These are phyloP conservation scores for Pyrus betulifolia DNA, from an alignment of 306 rosid species.

Conservation along the genomic window DNA sequence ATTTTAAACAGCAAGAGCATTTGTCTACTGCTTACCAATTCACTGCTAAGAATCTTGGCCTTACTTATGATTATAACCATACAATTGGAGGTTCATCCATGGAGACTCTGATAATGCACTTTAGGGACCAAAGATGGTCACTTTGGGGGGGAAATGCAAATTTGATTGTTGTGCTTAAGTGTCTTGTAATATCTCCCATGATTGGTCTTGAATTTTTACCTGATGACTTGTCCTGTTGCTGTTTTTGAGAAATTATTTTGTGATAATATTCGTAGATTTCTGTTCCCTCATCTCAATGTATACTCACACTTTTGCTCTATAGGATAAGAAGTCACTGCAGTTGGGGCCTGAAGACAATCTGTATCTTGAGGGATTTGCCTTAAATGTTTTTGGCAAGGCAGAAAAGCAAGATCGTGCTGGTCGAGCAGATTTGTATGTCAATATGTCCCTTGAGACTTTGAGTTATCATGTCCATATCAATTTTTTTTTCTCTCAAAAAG, in stretches of 20 bases:
- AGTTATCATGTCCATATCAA: not conserved
- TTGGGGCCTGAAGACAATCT: conserved; percentile 85
- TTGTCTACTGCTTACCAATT: not conserved
- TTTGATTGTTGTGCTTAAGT: not conserved
- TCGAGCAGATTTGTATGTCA: conserved; percentile 78
- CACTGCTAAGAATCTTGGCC: not conserved
- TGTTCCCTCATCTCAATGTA: not conserved
- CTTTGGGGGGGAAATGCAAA: not conserved
- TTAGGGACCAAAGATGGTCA: not conserved
- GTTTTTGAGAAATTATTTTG: not conserved
- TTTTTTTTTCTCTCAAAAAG: not conserved
- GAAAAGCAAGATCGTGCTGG: conserved; percentile 98
- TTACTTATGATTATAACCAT: not conserved
- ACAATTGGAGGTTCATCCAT: not conserved
- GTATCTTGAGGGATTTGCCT: conserved; percentile 90
- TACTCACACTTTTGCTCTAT: conserved; percentile 7
- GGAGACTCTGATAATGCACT: not conserved
- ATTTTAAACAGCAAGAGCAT: not conserved
- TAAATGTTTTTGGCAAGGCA: conserved; percentile 83
- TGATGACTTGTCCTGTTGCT: not conserved
- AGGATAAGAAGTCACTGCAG: conserved; percentile 85
- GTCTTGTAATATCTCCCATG: not conserved
- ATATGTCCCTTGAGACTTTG: not conserved
- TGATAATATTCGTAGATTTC: not conserved
- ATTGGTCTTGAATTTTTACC: not conserved